Evolutionary conservation across 2,329 filamentous ascomycete species (phyloP).

Genomic region (Trichophyton rubrum): DNA sequence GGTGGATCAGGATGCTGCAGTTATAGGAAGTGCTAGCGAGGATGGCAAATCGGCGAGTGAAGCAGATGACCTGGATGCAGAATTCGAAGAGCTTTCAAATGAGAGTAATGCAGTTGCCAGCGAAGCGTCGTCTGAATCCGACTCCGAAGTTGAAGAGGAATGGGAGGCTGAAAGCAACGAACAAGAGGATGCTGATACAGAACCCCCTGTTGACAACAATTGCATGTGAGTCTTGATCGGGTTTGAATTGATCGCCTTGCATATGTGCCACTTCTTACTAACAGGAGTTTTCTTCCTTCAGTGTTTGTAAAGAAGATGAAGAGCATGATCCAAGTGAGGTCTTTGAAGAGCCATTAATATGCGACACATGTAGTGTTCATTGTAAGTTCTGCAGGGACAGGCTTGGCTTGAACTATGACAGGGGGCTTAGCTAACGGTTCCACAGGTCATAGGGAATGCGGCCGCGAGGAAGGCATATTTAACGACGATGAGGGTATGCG

Average conservation of each 20-base stretch:
- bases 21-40: slow-evolving; percentile 34
- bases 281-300: slow-evolving; percentile 22
- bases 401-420: slow-evolving; percentile 20
- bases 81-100: slow-evolving; percentile 27
- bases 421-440: slow-evolving; percentile 33
- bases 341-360: slow-evolving; percentile 66
- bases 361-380: slow-evolving; percentile 66
- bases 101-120: slow-evolving; percentile 31
- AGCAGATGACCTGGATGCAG: slow-evolving; percentile 30
- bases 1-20: slow-evolving; percentile 16
- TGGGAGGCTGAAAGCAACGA: slow-evolving; percentile 39
- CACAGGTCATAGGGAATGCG: slow-evolving; percentile 84
- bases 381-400: slow-evolving; percentile 45
- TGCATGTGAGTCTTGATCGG: slow-evolving; percentile 45
- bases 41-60: slow-evolving; percentile 24
- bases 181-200: slow-evolving; percentile 33
- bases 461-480: slow-evolving; percentile 55
- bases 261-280: background rate
- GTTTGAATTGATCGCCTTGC: background rate
- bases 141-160: slow-evolving; percentile 39
- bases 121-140: slow-evolving; percentile 42
- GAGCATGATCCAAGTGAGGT: slow-evolving; percentile 71
- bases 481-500: slow-evolving; percentile 51
- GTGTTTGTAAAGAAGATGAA: slow-evolving; percentile 73
- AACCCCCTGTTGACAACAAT: slow-evolving; percentile 41